These are phyloP conservation scores for Kodamaea laetipori DNA, from an alignment of 805 yeast species.

Conservation along the genomic window DNA sequence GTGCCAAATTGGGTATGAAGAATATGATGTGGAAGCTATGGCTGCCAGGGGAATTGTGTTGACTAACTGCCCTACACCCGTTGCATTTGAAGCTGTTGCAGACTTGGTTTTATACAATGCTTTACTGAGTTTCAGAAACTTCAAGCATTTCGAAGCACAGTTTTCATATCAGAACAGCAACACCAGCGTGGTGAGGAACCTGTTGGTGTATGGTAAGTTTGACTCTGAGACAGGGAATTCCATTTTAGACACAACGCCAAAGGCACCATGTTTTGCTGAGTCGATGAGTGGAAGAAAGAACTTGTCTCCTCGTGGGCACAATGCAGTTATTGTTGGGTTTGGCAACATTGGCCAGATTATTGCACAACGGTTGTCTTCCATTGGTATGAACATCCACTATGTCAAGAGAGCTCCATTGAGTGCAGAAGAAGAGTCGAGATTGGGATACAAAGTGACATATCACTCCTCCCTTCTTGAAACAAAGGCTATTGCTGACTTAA, in stretches of 20 bases:
- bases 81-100: constrained; percentile 31
- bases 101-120: constrained; percentile 29
- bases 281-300: constrained; percentile 17
- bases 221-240: constrained; percentile 14
- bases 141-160: constrained; percentile 17
- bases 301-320: constrained; percentile 24
- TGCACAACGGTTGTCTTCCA: constrained; percentile 21
- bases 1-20: constrained; percentile 28
- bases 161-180: constrained; percentile 16
- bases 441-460: constrained; percentile 23
- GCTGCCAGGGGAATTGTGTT: constrained; percentile 23
- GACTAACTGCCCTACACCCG: constrained; percentile 26
- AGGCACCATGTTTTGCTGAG: constrained; percentile 31
- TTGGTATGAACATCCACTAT: constrained; percentile 31
- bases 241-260: not conserved
- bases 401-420: constrained; percentile 23
- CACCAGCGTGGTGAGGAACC: constrained; percentile 17
- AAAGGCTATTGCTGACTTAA: constrained; percentile 25
- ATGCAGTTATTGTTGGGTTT: constrained; percentile 29
- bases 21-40: constrained; percentile 23
- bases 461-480: constrained; percentile 22
- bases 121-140: constrained; percentile 28
- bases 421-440: constrained; percentile 16
- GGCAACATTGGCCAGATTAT: constrained; percentile 29
- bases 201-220: constrained; percentile 16